Percentiles rank a stretch among this genome's conserved stretches.
These are phyloP conservation scores for Spathaspora jeffriesii DNA, from an alignment of 1,139 yeast species.

Conservation along the genomic window DNA sequence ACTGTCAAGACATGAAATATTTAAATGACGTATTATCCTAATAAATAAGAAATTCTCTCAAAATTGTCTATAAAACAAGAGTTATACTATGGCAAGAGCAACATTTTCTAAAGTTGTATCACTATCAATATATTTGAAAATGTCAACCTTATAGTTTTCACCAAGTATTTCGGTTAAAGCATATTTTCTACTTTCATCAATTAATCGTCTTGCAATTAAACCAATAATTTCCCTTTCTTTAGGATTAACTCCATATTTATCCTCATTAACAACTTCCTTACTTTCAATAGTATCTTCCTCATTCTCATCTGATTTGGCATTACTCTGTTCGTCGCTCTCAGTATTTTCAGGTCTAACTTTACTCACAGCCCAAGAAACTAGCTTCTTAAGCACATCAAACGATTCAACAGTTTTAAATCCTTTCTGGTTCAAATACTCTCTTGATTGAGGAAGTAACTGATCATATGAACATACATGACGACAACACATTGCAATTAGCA, in stretches of 20 bases:
- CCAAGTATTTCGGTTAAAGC: constrained; percentile 41
- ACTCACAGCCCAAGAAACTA: constrained; percentile 88
- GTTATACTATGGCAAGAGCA: background rate
- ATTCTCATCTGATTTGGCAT: constrained; percentile 30
- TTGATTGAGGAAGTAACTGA: constrained; percentile 53
- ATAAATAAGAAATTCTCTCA: too few relatives aligned
- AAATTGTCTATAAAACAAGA: background rate
- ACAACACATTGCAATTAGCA: constrained; percentile 92
- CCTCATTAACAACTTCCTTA: constrained; percentile 36
- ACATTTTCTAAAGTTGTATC: constrained; percentile 72
- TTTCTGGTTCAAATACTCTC: constrained; percentile 32
- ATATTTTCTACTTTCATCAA: constrained; percentile 55
- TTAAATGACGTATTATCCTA: too few relatives aligned
- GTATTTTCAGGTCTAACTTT: constrained; percentile 40
- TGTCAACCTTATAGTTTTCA: constrained; percentile 37
- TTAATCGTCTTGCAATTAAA: constrained; percentile 61
- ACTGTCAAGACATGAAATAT: too few relatives aligned
- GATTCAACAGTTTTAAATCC: constrained; percentile 34
- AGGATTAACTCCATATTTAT: constrained; percentile 38
- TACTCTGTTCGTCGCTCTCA: background rate
- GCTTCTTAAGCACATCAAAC: constrained; percentile 58
- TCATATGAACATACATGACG: constrained; percentile 74
- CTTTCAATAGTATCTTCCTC: constrained; percentile 22
- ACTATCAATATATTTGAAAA: constrained; percentile 60
- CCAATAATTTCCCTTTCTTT: constrained; percentile 60